These are phyloP conservation scores for Yarrowia porcina DNA, from an alignment of 805 yeast genomes.

Conservation along the genomic window DNA sequence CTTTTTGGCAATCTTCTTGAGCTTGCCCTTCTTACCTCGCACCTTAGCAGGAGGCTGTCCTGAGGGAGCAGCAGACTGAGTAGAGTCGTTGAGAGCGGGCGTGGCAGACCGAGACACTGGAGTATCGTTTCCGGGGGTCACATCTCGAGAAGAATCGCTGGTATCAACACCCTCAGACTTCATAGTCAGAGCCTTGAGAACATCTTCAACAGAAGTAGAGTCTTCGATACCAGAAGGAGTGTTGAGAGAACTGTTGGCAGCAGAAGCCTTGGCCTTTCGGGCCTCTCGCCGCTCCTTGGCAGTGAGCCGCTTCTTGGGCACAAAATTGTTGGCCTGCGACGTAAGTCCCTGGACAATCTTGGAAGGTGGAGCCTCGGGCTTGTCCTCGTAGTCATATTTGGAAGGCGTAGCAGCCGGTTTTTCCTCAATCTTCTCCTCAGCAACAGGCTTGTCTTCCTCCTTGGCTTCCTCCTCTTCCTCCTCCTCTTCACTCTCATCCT, in stretches of 20 bases:
- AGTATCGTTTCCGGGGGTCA: not conserved
- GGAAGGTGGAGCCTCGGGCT: constrained; percentile 28
- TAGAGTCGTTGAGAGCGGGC: not conserved
- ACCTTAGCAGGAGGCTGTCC: constrained; percentile 39
- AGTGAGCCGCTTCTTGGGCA: constrained; percentile 27
- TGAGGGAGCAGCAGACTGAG: not conserved
- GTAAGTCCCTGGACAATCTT: constrained; percentile 21
- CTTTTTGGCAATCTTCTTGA: constrained; percentile 76
- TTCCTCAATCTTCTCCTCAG: not conserved
- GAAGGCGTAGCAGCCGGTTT: not conserved
- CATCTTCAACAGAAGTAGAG: constrained; percentile 29
- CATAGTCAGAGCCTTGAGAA: constrained; percentile 35
- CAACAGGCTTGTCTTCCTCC: not conserved
- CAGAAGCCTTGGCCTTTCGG: constrained; percentile 25
- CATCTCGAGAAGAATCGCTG: not conserved
- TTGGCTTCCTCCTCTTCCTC: constrained; percentile 11
- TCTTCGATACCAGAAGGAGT: constrained; percentile 26
- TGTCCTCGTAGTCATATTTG: constrained; percentile 24
- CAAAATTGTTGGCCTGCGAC: not conserved
- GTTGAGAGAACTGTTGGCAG: not conserved
- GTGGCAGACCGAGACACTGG: not conserved
- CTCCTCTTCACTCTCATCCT: constrained; percentile 4
- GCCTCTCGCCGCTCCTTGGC: constrained; percentile 30
- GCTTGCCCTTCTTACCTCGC: constrained; percentile 81
- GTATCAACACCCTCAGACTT: not conserved